Evolutionary conservation across 1,284 basidiomycete genomes (phyloP).

Genomic region (Athelia psychrophila): DNA sequence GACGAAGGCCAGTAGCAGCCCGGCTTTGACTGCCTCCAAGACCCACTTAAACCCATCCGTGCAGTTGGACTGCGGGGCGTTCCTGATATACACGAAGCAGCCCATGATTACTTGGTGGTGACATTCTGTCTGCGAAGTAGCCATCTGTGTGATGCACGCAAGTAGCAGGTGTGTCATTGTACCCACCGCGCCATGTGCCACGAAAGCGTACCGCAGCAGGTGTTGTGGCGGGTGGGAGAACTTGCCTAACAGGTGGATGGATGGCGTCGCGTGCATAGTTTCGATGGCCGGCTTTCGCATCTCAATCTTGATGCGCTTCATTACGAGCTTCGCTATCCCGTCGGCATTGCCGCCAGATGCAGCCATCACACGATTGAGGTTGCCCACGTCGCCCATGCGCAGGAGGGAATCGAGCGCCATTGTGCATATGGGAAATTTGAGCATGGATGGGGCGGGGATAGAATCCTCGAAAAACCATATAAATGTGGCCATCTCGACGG

Average conservation of each 20-base stretch:
- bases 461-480: slow-evolving; percentile 32
- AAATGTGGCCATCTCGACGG: slow-evolving; percentile 29
- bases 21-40: slow-evolving; percentile 28
- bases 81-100: slow-evolving; percentile 29
- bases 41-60: slow-evolving; percentile 38
- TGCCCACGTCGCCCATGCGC: slow-evolving; percentile 13
- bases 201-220: slow-evolving; percentile 28
- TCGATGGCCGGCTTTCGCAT: slow-evolving; percentile 15
- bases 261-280: slow-evolving; percentile 18
- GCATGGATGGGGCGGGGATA: slow-evolving; percentile 13
- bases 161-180: slow-evolving; percentile 28
- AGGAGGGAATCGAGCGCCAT: slow-evolving; percentile 30
- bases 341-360: slow-evolving; percentile 22
- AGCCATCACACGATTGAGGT: slow-evolving; percentile 26
- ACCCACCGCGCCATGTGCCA: slow-evolving; percentile 27
- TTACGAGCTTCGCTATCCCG: slow-evolving; percentile 25
- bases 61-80: slow-evolving; percentile 34
- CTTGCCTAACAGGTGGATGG: slow-evolving; percentile 29
- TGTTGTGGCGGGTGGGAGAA: slow-evolving; percentile 24
- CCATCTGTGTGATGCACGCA: slow-evolving; percentile 18
- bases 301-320: slow-evolving; percentile 24
- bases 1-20: slow-evolving; percentile 30
- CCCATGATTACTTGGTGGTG: slow-evolving; percentile 26
- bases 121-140: slow-evolving; percentile 11
- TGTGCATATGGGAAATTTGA: slow-evolving; percentile 24